Base-by-base conservation (phyloP, 2,329 filamentous ascomycete species). In the Purpureocillium takamizusanense region DNA sequence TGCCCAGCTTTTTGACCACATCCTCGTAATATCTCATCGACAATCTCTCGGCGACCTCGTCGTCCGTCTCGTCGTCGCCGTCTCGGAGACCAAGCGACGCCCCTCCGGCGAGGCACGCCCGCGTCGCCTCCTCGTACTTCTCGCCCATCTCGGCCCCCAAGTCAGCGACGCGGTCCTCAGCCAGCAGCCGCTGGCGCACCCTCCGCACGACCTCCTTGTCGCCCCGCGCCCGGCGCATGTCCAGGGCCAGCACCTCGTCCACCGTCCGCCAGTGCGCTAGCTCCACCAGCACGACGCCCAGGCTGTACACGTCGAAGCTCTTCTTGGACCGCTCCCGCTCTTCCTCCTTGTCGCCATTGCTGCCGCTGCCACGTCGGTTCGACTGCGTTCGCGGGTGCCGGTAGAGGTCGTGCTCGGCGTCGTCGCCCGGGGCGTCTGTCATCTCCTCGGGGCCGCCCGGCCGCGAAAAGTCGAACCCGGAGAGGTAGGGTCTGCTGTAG, bases 401-500 rank as follows among this genome's bases (percentile, higher is more conserved):
- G 49, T 75, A 76, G 6, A 75, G 48, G 38, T 74, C 67, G 37
- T 67, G 58, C 25, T 61, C 59, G 1, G 59, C 58, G 12, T 70
- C 61, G 38, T 66, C 62, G 7, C 61, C 59, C 0, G 66, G 66
- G 2, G 63, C 61, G 32, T 74, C 69, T 1, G 71, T 73, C 56
- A 68, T 59, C 43, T 74, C 71, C 35, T 71, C 67, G 7, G 60
- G 60, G 3, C 59, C 57, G 2, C 66, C 69, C 1, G 71, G 73
- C 3, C 72, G 65, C 2, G 67, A 65, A 46, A 71, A 75, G 43
- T 76, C 72, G 52, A 76, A 76, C 27, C 72, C 72, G 1, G 65
- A 69, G 30, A 76, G 56, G 42, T 61, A 67, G 0, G 69, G 70
- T 25, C 57, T 52, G 9, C 47, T 44, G 39, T 62, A 65, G 41